Evolutionary conservation across 306 rosid genomes (phyloP).

Genomic region (Oemleria cerasiformis): DNA sequence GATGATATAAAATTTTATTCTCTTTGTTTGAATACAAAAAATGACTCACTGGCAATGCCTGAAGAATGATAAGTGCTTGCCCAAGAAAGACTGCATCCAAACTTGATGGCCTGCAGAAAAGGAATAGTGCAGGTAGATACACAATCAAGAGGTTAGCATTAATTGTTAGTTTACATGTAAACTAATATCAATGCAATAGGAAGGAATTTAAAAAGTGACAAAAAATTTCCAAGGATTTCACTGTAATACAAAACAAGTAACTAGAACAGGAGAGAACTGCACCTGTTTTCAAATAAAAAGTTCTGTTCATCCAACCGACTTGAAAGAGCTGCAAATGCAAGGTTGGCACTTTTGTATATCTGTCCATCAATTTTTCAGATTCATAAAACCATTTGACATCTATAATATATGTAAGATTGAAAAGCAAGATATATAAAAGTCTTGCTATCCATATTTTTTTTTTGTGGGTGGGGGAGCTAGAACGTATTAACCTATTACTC

Average conservation of each 20-base stretch:
- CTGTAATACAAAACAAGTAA: constrained; percentile 4
- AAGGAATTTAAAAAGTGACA: neutral
- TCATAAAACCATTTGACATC: constrained; percentile 1
- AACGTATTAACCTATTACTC: neutral
- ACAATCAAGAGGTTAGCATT: constrained; percentile 9
- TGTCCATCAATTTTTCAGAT: constrained; percentile 37
- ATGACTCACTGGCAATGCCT: constrained; percentile 85
- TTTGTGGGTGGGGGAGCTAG: too few relatives aligned
- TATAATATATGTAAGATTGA: constrained; percentile 1
- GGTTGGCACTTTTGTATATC: constrained; percentile 68
- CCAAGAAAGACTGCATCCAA: constrained; percentile 88
- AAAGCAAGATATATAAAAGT: neutral
- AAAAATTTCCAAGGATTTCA: constrained; percentile 6
- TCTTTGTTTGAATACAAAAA: neutral
- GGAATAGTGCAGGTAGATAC: constrained; percentile 17
- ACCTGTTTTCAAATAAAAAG: constrained; percentile 73
- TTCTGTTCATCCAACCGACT: constrained; percentile 61
- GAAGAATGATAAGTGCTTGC: constrained; percentile 67
- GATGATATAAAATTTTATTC: neutral
- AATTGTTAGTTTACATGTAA: constrained; percentile 8
- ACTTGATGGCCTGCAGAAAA: constrained; percentile 77
- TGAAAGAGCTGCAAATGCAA: constrained; percentile 72
- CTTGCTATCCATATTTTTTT: neutral
- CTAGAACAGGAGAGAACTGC: constrained; percentile 21
- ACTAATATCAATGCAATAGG: constrained; percentile 4